Percentiles rank a stretch among this genome's conserved stretches.
These are phyloP conservation scores for Gigaspora rosea DNA, from an alignment of 192 early-diverging fungal species.

Conservation along the genomic window DNA sequence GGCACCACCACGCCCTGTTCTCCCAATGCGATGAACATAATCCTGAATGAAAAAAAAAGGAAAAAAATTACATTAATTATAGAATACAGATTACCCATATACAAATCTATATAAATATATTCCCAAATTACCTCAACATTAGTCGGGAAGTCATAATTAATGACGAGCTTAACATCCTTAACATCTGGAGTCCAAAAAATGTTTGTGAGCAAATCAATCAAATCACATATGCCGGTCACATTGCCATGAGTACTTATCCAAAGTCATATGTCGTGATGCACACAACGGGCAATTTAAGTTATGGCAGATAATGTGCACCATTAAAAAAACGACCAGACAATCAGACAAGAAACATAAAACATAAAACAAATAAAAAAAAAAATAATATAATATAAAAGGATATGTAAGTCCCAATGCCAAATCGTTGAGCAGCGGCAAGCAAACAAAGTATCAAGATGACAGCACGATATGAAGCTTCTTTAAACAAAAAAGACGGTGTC, in stretches of 20 bases:
- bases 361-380: conserved; percentile 17
- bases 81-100: too few relatives aligned
- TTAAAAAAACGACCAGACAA: conserved; percentile 6
- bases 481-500: neutral
- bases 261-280: conserved; percentile 26
- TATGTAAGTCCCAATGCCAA: conserved; percentile 37
- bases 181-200: conserved; percentile 60
- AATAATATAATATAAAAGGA: conserved; percentile 23
- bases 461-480: neutral
- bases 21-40: conserved; percentile 93
- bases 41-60: conserved; percentile 55
- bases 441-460: conserved; percentile 26
- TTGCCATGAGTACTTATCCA: neutral
- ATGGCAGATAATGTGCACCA: conserved; percentile 11
- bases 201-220: conserved; percentile 39
- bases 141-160: conserved; percentile 95
- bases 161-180: conserved; percentile 96
- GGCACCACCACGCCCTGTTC: conserved; percentile 92
- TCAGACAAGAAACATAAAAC: neutral
- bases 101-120: neutral
- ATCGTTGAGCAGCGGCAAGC: conserved; percentile 26
- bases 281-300: neutral
- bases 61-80: neutral
- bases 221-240: neutral
- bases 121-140: conserved; percentile 60